Base-by-base conservation (phyloP, 306 rosid genomes). In the Dicorynia guianensis region DNA sequence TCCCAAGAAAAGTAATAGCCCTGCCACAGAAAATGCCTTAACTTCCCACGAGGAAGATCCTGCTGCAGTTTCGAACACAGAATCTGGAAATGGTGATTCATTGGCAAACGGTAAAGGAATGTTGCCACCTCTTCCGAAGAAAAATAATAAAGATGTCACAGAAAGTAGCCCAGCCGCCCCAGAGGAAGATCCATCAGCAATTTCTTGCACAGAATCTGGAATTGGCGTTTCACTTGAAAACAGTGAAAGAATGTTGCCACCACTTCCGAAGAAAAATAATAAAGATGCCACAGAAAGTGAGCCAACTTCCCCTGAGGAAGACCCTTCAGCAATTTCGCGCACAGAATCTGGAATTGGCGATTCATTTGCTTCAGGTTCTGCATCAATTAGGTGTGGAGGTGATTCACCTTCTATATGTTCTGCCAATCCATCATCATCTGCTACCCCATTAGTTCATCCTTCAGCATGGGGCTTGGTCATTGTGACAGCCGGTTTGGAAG, bases 401-500 rank as follows among this genome's bases (percentile, higher is more conserved):
- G 85, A 83, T 8, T 80, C 88, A 4, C 77, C 89, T 53, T 81
- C 90, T 2, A 77, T 80, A 30, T 86, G 84, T 13, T 54, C 79
- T 6, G 5, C 75, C 14, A 50, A 62, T 11, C 49, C 56, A 43
- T 58, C 87, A 67, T 80, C 85, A 2, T 76, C 92, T 40, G 84
- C 72, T 14, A 83, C 65, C 71, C 63, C 86, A 18, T 33, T 85
- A n/a, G 66, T 76, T 3, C 79, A 79, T 72, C 85, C 92, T 48
- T 73, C 90, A 1, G 93, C 92, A n/a, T 93, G 96, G 98, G 98
- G 98, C 6, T 78, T 90, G 82, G 98, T 93, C 34, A 90, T 93
- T 58, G 96, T 93, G 25, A 89, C 95, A 0, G 96, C 93, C 0
- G 89, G 96, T 13, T 62, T 82, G 4, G 94, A 86, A 52, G 98